Percentiles rank a stretch among this genome's conserved stretches.
These are phyloP conservation scores for Umbelopsis isabellina DNA, from an alignment of 192 early-diverging fungal species.

Conservation along the genomic window DNA sequence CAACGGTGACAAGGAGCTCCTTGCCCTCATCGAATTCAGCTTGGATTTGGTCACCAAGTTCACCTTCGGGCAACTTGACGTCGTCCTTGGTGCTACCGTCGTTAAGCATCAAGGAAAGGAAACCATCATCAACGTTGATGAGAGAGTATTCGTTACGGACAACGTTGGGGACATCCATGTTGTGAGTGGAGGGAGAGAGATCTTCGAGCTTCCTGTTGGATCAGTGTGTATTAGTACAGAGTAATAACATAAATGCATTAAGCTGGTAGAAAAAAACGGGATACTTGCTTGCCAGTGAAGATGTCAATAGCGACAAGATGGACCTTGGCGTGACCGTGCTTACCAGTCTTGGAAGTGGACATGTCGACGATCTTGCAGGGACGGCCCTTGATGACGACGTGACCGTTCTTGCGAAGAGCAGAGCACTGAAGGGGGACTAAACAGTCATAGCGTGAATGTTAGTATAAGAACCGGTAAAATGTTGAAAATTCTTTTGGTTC, in stretches of 20 bases:
- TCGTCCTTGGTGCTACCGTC: slow-evolving; percentile 93
- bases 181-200: slow-evolving; percentile 99
- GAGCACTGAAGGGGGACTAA: slow-evolving; percentile 96
- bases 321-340: slow-evolving; percentile 99
- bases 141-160: slow-evolving; percentile 83
- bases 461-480: no score
- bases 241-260: not conserved
- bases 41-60: slow-evolving; percentile 75
- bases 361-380: slow-evolving; percentile 99
- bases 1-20: slow-evolving; percentile 85
- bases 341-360: slow-evolving; percentile 99
- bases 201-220: slow-evolving; percentile 86
- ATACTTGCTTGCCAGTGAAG: slow-evolving; percentile 85
- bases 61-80: slow-evolving; percentile 88
- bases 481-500: not conserved
- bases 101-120: slow-evolving; percentile 81
- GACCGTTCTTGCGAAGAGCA: slow-evolving; percentile 97
- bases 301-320: slow-evolving; percentile 93
- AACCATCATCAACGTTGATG: slow-evolving; percentile 89
- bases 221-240: not conserved
- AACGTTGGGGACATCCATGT: slow-evolving; percentile 99
- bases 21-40: slow-evolving; percentile 70
- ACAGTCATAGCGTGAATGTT: not conserved
- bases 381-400: slow-evolving; percentile 97
- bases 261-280: not conserved